Percentiles rank a stretch among this genome's conserved stretches.
Conservation (phyloP, 2,329 filamentous ascomycete genomes). For the Colletotrichum sublineola region DNA sequence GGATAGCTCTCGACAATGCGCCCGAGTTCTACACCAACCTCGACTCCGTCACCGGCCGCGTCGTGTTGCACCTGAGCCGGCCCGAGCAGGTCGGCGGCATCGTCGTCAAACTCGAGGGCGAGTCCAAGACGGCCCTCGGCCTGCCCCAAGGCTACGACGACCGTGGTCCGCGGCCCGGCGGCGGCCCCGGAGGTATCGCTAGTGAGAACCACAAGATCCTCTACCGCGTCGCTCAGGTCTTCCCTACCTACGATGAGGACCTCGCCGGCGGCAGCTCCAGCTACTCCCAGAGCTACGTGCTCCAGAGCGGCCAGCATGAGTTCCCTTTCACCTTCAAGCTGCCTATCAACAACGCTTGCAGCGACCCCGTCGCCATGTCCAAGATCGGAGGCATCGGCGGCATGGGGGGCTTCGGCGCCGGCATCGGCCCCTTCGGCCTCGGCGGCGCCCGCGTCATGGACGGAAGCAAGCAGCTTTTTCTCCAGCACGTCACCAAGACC, state of each 20-base stretch:
- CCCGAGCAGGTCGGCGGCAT: constrained; percentile 80
- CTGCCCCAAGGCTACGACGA: constrained; percentile 60
- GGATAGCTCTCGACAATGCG: constrained; percentile 74
- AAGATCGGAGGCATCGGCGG: constrained; percentile 67
- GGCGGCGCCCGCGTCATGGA: constrained; percentile 72
- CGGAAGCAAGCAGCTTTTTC: constrained; percentile 72
- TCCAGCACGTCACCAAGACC: constrained; percentile 83
- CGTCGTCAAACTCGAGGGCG: constrained; percentile 86
- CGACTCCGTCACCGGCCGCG: constrained; percentile 76
- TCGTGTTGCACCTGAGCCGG: constrained; percentile 70
- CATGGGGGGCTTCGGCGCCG: constrained; percentile 63
- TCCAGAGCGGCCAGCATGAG: constrained; percentile 78
- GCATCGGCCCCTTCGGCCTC: constrained; percentile 61
- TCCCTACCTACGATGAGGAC: constrained; percentile 68
- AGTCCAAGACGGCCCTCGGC: constrained; percentile 76
- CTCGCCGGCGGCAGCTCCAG: constrained; percentile 57
- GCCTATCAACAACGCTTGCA: constrained; percentile 81
- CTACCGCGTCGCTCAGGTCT: constrained; percentile 81
- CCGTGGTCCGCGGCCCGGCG: constrained; percentile 49
- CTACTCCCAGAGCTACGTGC: constrained; percentile 62
- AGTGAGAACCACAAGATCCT: constrained; percentile 79
- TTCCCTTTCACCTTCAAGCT: constrained; percentile 86
- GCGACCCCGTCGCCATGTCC: constrained; percentile 65
- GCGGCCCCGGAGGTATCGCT: constrained; percentile 58
- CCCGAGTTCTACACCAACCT: constrained; percentile 85